Evolutionary conservation across 2,329 filamentous ascomycete genomes (phyloP).

Genomic region (Ceratocystis eucalypticola): DNA sequence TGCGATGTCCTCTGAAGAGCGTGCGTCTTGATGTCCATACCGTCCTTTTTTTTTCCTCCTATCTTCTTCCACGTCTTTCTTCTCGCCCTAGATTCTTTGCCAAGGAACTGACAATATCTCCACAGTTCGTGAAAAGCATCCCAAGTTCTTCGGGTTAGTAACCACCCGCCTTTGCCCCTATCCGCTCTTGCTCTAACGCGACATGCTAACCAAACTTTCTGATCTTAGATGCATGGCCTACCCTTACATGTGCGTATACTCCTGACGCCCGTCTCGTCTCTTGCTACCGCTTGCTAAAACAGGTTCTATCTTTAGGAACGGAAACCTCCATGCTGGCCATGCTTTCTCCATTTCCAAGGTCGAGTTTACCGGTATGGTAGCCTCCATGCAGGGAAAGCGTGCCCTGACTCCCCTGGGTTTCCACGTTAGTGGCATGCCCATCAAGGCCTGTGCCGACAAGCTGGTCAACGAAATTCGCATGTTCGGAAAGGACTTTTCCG

Average conservation of each 20-base stretch:
- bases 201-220: not conserved
- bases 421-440: conserved; percentile 89
- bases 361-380: conserved; percentile 79
- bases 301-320: conserved; percentile 42
- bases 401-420: conserved; percentile 84
- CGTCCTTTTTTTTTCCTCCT: not conserved
- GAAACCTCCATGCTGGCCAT: conserved; percentile 79
- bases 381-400: conserved; percentile 80
- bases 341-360: conserved; percentile 85
- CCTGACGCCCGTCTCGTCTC: not conserved
- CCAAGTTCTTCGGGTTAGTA: conserved; percentile 70
- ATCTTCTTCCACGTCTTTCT: not conserved
- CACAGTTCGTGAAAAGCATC: conserved; percentile 55
- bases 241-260: conserved; percentile 27
- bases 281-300: not conserved
- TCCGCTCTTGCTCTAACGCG: not conserved
- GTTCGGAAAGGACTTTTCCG: conserved; percentile 78
- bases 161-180: not conserved
- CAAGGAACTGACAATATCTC: not conserved
- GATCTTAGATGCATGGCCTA: conserved; percentile 29
- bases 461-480: conserved; percentile 74
- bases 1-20: conserved; percentile 57
- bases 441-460: conserved; percentile 96
- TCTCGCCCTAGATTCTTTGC: not conserved
- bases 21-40: conserved; percentile 5